A percentile compares a stretch with the other conserved stretches of the same genome.
Evolutionary conservation across 352 stramenopile species (phyloP).

Genomic region (Achlya hypogyna): DNA sequence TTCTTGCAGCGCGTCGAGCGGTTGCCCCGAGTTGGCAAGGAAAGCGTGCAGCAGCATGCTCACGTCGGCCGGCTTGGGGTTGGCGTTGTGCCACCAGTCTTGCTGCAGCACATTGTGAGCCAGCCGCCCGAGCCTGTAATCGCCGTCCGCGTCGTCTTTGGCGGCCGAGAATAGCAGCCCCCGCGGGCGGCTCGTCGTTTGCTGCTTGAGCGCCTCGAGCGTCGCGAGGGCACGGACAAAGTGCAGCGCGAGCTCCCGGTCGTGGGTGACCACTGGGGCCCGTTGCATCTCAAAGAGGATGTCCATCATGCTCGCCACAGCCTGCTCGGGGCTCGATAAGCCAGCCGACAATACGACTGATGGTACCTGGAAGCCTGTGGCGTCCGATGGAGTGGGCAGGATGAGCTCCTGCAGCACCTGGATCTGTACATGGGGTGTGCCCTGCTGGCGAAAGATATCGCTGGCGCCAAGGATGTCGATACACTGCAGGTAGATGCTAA

Average conservation of each 20-base stretch:
- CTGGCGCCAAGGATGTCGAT: not conserved
- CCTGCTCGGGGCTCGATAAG: too few species aligned
- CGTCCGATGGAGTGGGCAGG: not conserved
- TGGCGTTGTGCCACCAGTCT: conserved; percentile 39
- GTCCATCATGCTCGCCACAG: not conserved
- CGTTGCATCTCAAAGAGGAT: not conserved
- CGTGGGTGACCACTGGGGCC: not conserved
- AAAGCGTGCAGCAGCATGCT: conserved; percentile 32
- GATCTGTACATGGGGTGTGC: not conserved
- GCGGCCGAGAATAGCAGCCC: conserved; percentile 2
- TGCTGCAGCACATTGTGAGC: conserved; percentile 31
- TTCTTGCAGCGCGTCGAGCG: conserved; percentile 41
- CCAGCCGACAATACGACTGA: too few species aligned
- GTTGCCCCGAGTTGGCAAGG: conserved; percentile 29
- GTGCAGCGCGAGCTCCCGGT: conserved; percentile 12
- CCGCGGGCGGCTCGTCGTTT: not conserved
- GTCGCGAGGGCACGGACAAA: conserved; percentile 4
- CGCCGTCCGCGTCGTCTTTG: not conserved
- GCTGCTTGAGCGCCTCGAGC: conserved; percentile 7
- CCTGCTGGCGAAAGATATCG: conserved; percentile 12
- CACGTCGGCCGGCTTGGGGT: conserved; percentile 33
- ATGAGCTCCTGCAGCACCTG: conserved; percentile 2
- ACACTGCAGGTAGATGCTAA: conserved; percentile 10
- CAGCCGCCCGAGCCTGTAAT: conserved; percentile 27
- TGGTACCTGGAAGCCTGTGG: not conserved